phyloP scores from a whole-genome alignment of 768 basidiomycete species.

The Sistotremastrum niveocremeum region DNA sequence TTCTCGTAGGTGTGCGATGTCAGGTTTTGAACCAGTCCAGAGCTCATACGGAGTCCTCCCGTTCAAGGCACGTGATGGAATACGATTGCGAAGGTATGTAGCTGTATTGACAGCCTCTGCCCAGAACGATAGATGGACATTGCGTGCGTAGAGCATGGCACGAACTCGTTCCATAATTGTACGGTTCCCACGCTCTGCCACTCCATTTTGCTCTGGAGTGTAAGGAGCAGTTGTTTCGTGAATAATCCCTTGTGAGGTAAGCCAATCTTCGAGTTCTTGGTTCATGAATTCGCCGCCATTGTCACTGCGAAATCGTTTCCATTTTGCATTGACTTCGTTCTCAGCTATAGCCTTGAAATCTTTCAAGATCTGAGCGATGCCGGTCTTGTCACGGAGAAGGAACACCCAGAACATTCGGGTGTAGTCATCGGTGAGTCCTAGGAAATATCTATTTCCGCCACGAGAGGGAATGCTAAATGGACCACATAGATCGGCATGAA shows the following conservation, averaged over 20 bases:
- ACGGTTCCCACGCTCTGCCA: conserved; percentile 27
- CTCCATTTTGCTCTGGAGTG: conserved; percentile 30
- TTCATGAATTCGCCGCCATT: conserved; percentile 31
- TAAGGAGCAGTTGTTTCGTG: conserved; percentile 27
- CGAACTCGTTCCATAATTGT: conserved; percentile 20
- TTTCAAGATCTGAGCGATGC: conserved; percentile 19
- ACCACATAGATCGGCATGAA: conserved; percentile 34
- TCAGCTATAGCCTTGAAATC: conserved; percentile 20
- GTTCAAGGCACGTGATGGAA: conserved; percentile 14
- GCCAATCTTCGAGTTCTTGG: conserved; percentile 18
- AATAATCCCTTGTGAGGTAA: conserved; percentile 23
- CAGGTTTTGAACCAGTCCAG: conserved; percentile 12
- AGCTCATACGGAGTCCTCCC: conserved; percentile 11
- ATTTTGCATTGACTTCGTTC: conserved; percentile 15
- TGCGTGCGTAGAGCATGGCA: conserved; percentile 22
- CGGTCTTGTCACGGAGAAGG: conserved; percentile 19
- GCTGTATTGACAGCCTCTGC: conserved; percentile 22
- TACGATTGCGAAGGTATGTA: conserved; percentile 24
- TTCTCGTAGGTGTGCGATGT: conserved; percentile 17
- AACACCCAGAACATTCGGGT: conserved; percentile 11
- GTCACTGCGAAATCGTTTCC: conserved; percentile 27
- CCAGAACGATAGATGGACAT: conserved; percentile 27
- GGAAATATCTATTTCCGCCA: conserved; percentile 10
- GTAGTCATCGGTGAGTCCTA: conserved; percentile 18
- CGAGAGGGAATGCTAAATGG: conserved; percentile 20